Percentiles rank a stretch among this genome's conserved stretches.
Evolutionary conservation across 2,329 filamentous ascomycete genomes (phyloP).

Genomic region (Colletotrichum orbiculare): DNA sequence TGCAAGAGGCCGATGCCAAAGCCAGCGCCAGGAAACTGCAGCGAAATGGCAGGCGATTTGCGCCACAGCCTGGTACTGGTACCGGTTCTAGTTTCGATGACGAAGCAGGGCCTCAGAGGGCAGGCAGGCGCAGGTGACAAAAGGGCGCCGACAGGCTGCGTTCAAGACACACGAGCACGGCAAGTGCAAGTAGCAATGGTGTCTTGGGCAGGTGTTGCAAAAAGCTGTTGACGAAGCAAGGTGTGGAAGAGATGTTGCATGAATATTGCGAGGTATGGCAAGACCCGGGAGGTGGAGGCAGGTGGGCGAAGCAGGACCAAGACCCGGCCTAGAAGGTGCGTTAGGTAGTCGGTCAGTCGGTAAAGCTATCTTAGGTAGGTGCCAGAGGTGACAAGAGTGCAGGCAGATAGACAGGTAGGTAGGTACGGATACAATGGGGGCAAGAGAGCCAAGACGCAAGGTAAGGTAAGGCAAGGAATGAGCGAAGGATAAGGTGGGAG

Average conservation of each 20-base stretch:
- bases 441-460: too few relatives aligned
- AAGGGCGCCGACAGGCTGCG: conserved; percentile 26
- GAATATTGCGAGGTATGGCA: conserved; percentile 27
- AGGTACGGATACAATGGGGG: conserved; percentile 16
- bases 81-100: conserved; percentile 25
- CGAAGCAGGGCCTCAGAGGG: conserved; percentile 29
- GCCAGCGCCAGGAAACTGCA: conserved; percentile 22
- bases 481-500: too few relatives aligned
- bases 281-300: conserved; percentile 34
- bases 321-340: not conserved
- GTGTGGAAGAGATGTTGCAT: conserved; percentile 33
- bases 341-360: conserved; percentile 5
- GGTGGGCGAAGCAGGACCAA: conserved; percentile 26
- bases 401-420: conserved; percentile 4
- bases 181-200: conserved; percentile 29
- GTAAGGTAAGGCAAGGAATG: too few relatives aligned
- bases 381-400: not conserved
- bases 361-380: conserved; percentile 13
- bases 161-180: conserved; percentile 21
- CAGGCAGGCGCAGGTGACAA: conserved; percentile 22
- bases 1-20: conserved; percentile 20
- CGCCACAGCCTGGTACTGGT: conserved; percentile 24
- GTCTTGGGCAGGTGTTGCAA: conserved; percentile 16
- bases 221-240: conserved; percentile 16
- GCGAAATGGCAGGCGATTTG: conserved; percentile 20